phyloP scores from a whole-genome alignment of 1,284 basidiomycete species.

The Apiotrichum gracile region DNA sequence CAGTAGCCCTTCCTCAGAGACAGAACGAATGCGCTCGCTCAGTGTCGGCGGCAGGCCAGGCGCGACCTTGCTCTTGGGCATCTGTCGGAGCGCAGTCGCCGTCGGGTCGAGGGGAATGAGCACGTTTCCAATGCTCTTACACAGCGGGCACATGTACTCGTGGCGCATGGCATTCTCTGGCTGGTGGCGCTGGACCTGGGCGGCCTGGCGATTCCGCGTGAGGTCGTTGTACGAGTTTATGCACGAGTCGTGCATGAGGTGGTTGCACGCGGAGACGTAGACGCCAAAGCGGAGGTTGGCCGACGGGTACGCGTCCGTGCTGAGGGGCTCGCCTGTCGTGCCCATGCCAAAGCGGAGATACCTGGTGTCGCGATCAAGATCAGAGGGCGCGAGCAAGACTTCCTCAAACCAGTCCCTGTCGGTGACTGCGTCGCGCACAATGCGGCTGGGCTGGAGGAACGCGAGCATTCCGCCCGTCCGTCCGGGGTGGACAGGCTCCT shows the following conservation, averaged over 20 bases:
- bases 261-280: constrained; percentile 84
- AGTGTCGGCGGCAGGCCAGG: constrained; percentile 21
- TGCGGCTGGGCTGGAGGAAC: constrained; percentile 79
- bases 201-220: constrained; percentile 79
- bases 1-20: constrained; percentile 41
- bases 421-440: constrained; percentile 75
- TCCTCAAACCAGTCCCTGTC: constrained; percentile 67
- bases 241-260: constrained; percentile 95
- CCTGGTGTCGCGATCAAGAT: constrained; percentile 57
- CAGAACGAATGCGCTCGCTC: constrained; percentile 38
- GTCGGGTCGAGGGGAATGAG: constrained; percentile 68
- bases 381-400: constrained; percentile 59
- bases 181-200: constrained; percentile 87
- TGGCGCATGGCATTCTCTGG: constrained; percentile 87
- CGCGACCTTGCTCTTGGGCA: constrained; percentile 17
- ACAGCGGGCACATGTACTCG: constrained; percentile 97
- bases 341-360: constrained; percentile 31
- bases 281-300: constrained; percentile 74
- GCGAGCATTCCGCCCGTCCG: constrained; percentile 84
- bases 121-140: constrained; percentile 93
- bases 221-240: constrained; percentile 86
- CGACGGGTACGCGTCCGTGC: constrained; percentile 58
- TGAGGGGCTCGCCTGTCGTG: constrained; percentile 30
- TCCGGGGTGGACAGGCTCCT: constrained; percentile 75
- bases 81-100: constrained; percentile 16